Conservation (phyloP, 805 yeast species). For the Sungouiella thailandica region DNA sequence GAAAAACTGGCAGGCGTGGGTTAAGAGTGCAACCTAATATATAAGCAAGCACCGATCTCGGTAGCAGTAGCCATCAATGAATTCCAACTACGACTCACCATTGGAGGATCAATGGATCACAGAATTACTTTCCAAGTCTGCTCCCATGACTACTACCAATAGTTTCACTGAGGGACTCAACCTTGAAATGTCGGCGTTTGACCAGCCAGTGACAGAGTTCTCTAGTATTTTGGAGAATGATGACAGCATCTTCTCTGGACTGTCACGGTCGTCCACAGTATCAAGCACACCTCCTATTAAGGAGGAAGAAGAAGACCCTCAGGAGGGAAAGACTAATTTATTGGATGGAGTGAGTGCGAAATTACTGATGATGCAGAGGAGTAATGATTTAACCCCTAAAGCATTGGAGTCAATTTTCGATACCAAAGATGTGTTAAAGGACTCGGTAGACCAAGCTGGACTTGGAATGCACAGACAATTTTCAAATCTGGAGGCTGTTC, state of each 20-base stretch:
- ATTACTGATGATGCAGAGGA: conserved; percentile 13
- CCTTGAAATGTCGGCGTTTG: conserved; percentile 3
- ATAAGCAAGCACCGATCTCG: no score
- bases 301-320: conserved; percentile 2
- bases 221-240: conserved; percentile 6
- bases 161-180: conserved; percentile 5
- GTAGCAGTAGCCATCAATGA: no score
- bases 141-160: conserved; percentile 16
- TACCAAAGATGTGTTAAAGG: conserved; percentile 24
- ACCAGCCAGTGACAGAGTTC: conserved; percentile 1
- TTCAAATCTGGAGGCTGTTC: conserved; percentile 4
- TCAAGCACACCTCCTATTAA: conserved; percentile 9
- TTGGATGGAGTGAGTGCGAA: conserved; percentile 14
- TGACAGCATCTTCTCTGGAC: conserved; percentile 9
- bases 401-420: conserved; percentile 25
- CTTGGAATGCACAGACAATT: conserved; percentile 1
- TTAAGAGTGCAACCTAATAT: no score
- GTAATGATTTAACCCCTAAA: conserved; percentile 18
- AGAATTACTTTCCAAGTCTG: conserved; percentile 15
- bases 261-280: conserved; percentile 5
- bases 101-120: conserved; percentile 18
- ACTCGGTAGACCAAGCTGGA: conserved; percentile 6
- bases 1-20: no score
- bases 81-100: conserved; percentile 1
- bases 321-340: conserved; percentile 1